Base-by-base conservation (phyloP, 257 asterid genomes). In the Schizonepeta tenuifolia region DNA sequence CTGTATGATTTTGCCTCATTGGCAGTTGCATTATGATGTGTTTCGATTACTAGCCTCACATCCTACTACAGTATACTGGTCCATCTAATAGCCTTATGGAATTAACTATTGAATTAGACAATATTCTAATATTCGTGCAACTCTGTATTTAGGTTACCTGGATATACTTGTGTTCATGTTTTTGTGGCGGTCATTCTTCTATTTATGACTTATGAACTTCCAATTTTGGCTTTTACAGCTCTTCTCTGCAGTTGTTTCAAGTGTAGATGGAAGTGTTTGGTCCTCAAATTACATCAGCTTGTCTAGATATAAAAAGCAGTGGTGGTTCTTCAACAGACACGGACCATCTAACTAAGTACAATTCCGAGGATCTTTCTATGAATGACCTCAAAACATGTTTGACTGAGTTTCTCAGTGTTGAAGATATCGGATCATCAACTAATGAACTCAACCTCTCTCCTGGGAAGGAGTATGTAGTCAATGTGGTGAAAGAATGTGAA, bases 191-290 rank as follows among this genome's bases (percentile, higher is more conserved):
- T 60, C 66, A 44, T 38, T 20, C 46, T 43, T 51, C 57, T 21
- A 2, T 54, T 26, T 58, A 56, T 67, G 66, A 50, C 35, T 65
- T 44, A 24, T 63, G 44, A 36, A 20, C 7, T 61, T 59, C 24
- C 3, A 22, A 40, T 57, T 36, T 77, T 46, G 47, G 60, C 18
- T 13, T 74, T 63, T 61, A 53, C 80, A 70, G 76, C 21, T 78
- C 51, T 72, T 57, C 69, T 78, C 66, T 54, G 71, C 79, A 70
- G 84, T 71, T 79, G 68, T 73, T 53, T 56, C 73, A 67, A 70
- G 57, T 67, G 79, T 87, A 80, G 85, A 86, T 89, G 91, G 96
- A 85, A 82, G 82, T 79, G 41, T 81, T 77, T 68, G 73, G 77
- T 76, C 77, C 86, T 71, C 21, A 17, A 76, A 69, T 63, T 62